Evolutionary conservation across 495 filamentous ascomycete genomes (phyloP).

Genomic region (Penicillium diatomitis): DNA sequence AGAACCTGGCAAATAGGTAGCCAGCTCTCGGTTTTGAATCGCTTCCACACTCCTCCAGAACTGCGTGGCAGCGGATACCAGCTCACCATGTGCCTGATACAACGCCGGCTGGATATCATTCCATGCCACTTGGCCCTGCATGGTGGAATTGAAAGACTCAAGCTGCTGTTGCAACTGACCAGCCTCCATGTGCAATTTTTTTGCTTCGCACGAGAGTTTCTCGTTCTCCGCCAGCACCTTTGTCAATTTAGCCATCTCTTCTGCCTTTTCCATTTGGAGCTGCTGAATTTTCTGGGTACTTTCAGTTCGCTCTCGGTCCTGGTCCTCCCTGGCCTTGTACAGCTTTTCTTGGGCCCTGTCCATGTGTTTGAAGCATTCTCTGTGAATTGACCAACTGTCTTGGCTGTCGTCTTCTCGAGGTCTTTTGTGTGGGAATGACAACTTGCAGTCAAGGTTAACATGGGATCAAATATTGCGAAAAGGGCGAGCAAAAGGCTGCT

Average conservation of each 20-base stretch:
- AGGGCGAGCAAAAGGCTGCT: background rate
- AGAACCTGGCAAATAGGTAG: conserved; percentile 8
- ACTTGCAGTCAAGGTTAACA: background rate
- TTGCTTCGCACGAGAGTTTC: background rate
- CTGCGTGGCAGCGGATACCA: conserved; percentile 5
- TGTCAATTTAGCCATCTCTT: background rate
- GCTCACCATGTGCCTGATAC: conserved; percentile 7
- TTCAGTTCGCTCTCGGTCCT: background rate
- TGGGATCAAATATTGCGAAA: background rate
- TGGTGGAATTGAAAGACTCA: conserved; percentile 5
- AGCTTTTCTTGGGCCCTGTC: background rate
- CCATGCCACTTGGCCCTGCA: conserved; percentile 7
- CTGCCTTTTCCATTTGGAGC: background rate
- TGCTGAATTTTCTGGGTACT: background rate
- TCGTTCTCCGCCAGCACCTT: conserved; percentile 1
- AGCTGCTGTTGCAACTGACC: conserved; percentile 7
- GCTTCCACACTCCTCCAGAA: conserved; percentile 5
- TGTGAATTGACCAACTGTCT: background rate
- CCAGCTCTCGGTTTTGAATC: conserved; percentile 7
- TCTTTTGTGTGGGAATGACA: background rate
- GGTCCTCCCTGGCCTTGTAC: background rate
- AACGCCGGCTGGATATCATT: conserved; percentile 8
- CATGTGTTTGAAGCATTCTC: background rate
- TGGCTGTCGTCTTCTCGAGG: background rate
- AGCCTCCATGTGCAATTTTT: background rate